Evolutionary conservation across 2,329 filamentous ascomycete species (phyloP).

Genomic region (Sordariomycetes sp.): DNA sequence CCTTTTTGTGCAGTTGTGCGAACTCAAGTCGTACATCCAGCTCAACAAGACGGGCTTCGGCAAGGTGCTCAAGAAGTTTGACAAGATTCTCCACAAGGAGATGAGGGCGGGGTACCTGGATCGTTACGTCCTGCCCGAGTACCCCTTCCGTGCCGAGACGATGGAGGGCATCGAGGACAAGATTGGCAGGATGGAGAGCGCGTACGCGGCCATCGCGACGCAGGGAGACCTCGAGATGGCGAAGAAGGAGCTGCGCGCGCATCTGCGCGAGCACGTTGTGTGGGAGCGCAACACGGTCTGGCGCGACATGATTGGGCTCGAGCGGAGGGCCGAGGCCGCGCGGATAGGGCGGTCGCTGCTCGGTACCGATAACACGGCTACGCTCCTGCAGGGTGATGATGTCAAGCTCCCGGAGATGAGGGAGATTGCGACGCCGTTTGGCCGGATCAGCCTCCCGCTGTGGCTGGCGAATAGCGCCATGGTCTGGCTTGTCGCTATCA

Average conservation of each 20-base stretch:
- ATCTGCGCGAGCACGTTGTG: constrained; percentile 90
- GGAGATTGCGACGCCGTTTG: constrained; percentile 67
- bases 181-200: constrained; percentile 61
- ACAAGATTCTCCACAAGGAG: constrained; percentile 82
- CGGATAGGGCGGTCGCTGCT: constrained; percentile 79
- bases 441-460: constrained; percentile 58
- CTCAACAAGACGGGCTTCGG: constrained; percentile 93
- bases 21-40: constrained; percentile 90
- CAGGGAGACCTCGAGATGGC: constrained; percentile 66
- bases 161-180: constrained; percentile 57
- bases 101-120: constrained; percentile 68
- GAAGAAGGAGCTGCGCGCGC: constrained; percentile 73
- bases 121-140: constrained; percentile 59
- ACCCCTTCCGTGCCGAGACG: constrained; percentile 67
- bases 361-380: constrained; percentile 54
- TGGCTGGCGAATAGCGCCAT: constrained; percentile 81
- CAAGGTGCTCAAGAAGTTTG: constrained; percentile 96
- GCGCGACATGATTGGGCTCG: constrained; percentile 97
- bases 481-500: constrained; percentile 56
- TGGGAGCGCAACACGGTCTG: constrained; percentile 99
- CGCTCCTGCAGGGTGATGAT: constrained; percentile 76
- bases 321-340: constrained; percentile 86
- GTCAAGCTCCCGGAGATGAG: constrained; percentile 47
- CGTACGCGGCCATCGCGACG: constrained; percentile 73
- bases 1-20: constrained; percentile 84